Evolutionary conservation across 2,329 filamentous ascomycete genomes (phyloP).

Genomic region (Penicillium sp.): DNA sequence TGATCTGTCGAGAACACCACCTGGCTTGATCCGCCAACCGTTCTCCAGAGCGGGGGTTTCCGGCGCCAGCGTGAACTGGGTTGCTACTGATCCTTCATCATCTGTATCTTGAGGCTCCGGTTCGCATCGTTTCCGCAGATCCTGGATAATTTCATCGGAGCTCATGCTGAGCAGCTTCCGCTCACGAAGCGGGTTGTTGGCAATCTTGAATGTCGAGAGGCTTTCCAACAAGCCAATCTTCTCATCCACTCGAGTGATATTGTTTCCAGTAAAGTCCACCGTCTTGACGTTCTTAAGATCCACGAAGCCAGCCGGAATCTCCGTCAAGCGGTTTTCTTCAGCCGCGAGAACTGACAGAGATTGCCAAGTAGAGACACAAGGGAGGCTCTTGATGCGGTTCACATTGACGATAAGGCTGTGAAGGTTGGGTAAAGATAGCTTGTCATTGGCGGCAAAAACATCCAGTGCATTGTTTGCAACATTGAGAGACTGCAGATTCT

Average conservation of each 20-base stretch:
- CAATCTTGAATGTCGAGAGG: conserved; percentile 72
- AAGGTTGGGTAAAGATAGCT: conserved; percentile 68
- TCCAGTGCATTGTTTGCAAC: conserved; percentile 74
- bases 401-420: conserved; percentile 75
- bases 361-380: conserved; percentile 72
- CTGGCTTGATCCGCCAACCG: conserved; percentile 41
- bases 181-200: conserved; percentile 87
- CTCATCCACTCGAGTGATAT: conserved; percentile 73
- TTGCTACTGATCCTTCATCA: conserved; percentile 44
- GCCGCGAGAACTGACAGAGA: conserved; percentile 72
- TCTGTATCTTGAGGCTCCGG: conserved; percentile 47
- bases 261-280: conserved; percentile 83
- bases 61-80: conserved; percentile 43
- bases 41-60: conserved; percentile 45
- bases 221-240: conserved; percentile 78
- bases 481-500: conserved; percentile 72
- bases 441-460: conserved; percentile 50
- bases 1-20: conserved; percentile 66
- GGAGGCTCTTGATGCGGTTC: conserved; percentile 74
- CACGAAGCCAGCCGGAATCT: conserved; percentile 75
- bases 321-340: conserved; percentile 77
- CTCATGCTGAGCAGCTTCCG: conserved; percentile 80
- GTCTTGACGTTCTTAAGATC: conserved; percentile 68
- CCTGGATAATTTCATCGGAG: conserved; percentile 78
- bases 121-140: conserved; percentile 65